phyloP scores from a whole-genome alignment of 306 rosid genomes.

The Pyrus bretschneideri region DNA sequence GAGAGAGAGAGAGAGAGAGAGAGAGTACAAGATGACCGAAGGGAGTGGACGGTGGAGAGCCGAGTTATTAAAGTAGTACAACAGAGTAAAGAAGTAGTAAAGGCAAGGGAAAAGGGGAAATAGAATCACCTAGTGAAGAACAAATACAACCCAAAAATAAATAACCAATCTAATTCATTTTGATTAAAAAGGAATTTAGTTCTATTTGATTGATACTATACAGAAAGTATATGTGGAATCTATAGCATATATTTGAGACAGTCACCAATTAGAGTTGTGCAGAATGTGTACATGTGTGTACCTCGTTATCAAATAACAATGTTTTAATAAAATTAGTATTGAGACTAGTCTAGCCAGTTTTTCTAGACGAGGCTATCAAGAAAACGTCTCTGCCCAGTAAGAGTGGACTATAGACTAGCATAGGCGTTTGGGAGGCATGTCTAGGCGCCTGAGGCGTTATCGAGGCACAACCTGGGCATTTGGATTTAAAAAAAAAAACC shows the following conservation, averaged over 20 bases:
- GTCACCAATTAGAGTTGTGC: not conserved
- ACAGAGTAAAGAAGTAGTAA: conserved; percentile 9
- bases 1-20: conserved; percentile 32
- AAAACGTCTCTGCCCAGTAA: no score
- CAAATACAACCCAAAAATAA: not conserved
- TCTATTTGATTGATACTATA: not conserved
- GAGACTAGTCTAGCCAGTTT: no score
- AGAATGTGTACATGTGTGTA: not conserved
- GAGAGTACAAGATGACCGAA: conserved; percentile 81
- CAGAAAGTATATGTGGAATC: conserved; percentile 2
- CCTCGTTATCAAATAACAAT: not conserved
- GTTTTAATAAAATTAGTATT: no score
- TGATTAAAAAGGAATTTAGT: conserved; percentile 15
- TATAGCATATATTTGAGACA: no score
- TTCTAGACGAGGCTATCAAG: no score
- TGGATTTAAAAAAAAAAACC: no score
- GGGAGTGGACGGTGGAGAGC: conserved; percentile 70
- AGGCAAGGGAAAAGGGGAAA: conserved; percentile 9
- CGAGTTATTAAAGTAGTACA: conserved; percentile 22
- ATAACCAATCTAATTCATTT: not conserved
- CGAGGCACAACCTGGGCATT: no score
- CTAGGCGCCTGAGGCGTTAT: no score
- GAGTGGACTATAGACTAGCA: no score
- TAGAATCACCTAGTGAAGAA: not conserved
- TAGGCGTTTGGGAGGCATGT: no score